Evolutionary conservation across 1,284 basidiomycete species (phyloP).

Genomic region (Marasmius tenuissimus): DNA sequence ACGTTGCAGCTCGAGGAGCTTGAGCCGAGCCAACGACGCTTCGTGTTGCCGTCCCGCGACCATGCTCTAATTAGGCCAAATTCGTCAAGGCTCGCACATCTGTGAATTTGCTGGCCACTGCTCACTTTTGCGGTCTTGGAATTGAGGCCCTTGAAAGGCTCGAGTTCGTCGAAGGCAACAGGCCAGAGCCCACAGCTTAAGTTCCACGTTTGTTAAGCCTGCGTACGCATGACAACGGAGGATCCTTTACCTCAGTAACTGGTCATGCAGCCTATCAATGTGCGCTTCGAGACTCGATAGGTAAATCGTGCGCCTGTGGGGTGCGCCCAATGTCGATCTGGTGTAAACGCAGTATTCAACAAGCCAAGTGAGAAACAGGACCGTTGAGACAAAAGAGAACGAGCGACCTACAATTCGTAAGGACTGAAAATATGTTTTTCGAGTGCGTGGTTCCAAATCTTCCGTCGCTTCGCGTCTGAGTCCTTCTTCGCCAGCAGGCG

Average conservation of each 20-base stretch:
- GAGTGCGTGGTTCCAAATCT: slow-evolving; percentile 72
- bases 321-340: slow-evolving; percentile 65
- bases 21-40: slow-evolving; percentile 52
- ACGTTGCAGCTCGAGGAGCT: slow-evolving; percentile 64
- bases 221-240: not conserved
- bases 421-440: slow-evolving; percentile 70
- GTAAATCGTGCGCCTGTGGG: slow-evolving; percentile 60
- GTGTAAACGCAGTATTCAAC: not conserved
- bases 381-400: slow-evolving; percentile 1
- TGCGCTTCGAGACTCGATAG: slow-evolving; percentile 62
- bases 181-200: slow-evolving; percentile 50
- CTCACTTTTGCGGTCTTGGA: slow-evolving; percentile 70
- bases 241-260: slow-evolving; percentile 39
- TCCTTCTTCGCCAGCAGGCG: slow-evolving; percentile 63
- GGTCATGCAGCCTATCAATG: slow-evolving; percentile 57
- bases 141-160: slow-evolving; percentile 61
- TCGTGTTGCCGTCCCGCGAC: slow-evolving; percentile 70
- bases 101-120: not conserved
- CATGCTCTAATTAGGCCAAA: slow-evolving; percentile 52
- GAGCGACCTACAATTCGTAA: slow-evolving; percentile 55
- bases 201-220: not conserved
- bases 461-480: slow-evolving; percentile 56
- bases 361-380: not conserved
- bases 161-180: slow-evolving; percentile 50
- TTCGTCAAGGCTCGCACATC: not conserved